phyloP scores from a whole-genome alignment of 2,329 filamentous ascomycete genomes.

The Didymella lethalis region DNA sequence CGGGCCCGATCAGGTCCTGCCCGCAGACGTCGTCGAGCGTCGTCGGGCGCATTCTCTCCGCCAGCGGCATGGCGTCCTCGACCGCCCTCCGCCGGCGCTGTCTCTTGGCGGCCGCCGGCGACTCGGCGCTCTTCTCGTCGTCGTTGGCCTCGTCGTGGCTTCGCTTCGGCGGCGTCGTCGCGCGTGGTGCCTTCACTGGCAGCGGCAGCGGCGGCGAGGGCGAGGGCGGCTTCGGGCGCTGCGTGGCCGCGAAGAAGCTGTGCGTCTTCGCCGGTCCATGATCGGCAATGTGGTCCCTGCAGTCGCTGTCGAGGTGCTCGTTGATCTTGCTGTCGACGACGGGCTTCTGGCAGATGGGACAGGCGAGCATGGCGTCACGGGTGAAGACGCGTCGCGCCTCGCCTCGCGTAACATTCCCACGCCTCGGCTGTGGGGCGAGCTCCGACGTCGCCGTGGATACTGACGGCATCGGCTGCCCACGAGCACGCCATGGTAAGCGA shows the following conservation, averaged over 20 bases:
- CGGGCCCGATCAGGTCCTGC: slow-evolving; percentile 85
- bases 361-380: slow-evolving; percentile 66
- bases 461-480: slow-evolving; percentile 26
- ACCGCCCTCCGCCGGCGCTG: slow-evolving; percentile 65
- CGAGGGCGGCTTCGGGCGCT: slow-evolving; percentile 44
- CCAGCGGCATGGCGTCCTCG: slow-evolving; percentile 79
- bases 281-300: slow-evolving; percentile 71
- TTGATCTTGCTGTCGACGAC: slow-evolving; percentile 83
- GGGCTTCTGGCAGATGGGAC: slow-evolving; percentile 79
- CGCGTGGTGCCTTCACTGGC: slow-evolving; percentile 2
- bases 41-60: slow-evolving; percentile 90
- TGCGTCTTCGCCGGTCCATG: slow-evolving; percentile 46
- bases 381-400: slow-evolving; percentile 21
- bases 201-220: slow-evolving; percentile 31
- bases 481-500: slow-evolving; percentile 42
- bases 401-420: slow-evolving; percentile 10
- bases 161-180: slow-evolving; percentile 44
- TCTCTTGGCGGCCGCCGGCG: slow-evolving; percentile 54
- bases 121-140: slow-evolving; percentile 30
- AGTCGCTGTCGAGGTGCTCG: slow-evolving; percentile 86
- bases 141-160: slow-evolving; percentile 32
- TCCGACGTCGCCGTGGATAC: slow-evolving; percentile 2
- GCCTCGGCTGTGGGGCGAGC: slow-evolving; percentile 22
- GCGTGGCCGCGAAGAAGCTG: slow-evolving; percentile 64
- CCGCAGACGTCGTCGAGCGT: slow-evolving; percentile 87